Evolutionary conservation across 192 early-diverging fungal genomes (phyloP), one percentile per base, ranked within the genome.

Genomic region (Coemansia sp.): DNA sequence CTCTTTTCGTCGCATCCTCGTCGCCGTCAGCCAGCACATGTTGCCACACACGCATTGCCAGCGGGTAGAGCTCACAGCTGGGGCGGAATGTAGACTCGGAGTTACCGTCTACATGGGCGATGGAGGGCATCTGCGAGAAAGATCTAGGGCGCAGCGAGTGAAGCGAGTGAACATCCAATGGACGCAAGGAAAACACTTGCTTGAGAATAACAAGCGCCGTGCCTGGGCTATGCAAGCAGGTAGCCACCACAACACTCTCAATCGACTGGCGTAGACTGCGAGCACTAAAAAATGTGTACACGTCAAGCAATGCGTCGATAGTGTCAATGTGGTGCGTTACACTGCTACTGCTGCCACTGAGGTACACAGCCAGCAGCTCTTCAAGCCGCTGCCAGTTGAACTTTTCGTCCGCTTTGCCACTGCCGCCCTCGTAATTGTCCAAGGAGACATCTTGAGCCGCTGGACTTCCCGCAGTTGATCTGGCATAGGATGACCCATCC

Each of bases 381-480:
- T 72, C 66, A 6, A 81, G 62, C 63, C 65, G 72, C 26, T 63
- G 46, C 78, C 78, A 81, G 63, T 69, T 60, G 37, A 81, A 66
- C 3, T 28, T 63, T 14, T 51, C 33, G 8, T 62, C 62, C 16
- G 35, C 55, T 5, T 39, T 37, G 11, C 35, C 21, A 3, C 39
- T 59, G 16, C 34, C 61, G 23, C 51, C 58, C 20, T 51, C 23
- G 48, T 26, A 5, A 10, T 10, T 16, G 13, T 16, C 26, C 26
- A 55, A 16, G 13, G 51, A 55, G 28, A 18, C 38, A 5, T 42
- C 60, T 16, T 26, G 14, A 14, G 28, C 24, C 9, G 36, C 45
- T 6, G 69, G 36, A n/a, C 18, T 59, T 10, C 40, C 39, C 51
- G 31, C 51, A 14, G 0, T 55, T 6, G 45, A 18, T 28, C 38